A percentile compares a stretch with the other conserved stretches of the same genome.
Evolutionary conservation across 257 asterid genomes (phyloP).

Genomic region (Rauvolfia tetraphylla): DNA sequence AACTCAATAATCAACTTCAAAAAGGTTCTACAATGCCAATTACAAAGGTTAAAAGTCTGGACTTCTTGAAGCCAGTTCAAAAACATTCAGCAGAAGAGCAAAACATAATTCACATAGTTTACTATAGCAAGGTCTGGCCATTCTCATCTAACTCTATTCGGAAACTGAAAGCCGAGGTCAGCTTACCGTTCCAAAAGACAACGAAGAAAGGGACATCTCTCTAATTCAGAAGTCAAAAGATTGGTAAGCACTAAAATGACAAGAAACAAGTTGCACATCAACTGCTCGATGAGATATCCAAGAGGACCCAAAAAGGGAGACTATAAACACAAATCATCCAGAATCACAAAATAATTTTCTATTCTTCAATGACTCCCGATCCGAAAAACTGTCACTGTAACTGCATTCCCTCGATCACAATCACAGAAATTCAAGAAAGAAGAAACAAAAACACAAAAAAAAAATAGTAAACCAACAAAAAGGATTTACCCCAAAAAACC

Average conservation of each 20-base stretch:
- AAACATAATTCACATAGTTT: background rate
- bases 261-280: background rate
- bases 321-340: background rate
- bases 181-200: background rate
- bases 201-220: background rate
- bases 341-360: no score
- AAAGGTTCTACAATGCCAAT: background rate
- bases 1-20: background rate
- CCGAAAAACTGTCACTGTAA: background rate
- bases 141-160: background rate
- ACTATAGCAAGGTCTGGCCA: background rate
- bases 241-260: background rate
- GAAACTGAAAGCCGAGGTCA: background rate
- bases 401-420: background rate
- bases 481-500: no score
- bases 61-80: background rate
- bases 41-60: background rate
- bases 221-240: background rate
- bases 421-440: no score
- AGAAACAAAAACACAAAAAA: no score
- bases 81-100: background rate
- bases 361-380: background rate
- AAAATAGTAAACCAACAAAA: background rate
- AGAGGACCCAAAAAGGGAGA: background rate
- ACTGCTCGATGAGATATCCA: conserved; percentile 14